A percentile compares a stretch with the other conserved stretches of the same genome.
Evolutionary conservation across 2,329 filamentous ascomycete genomes (phyloP).

Genomic region (Tolypocladium cylindrosporum): DNA sequence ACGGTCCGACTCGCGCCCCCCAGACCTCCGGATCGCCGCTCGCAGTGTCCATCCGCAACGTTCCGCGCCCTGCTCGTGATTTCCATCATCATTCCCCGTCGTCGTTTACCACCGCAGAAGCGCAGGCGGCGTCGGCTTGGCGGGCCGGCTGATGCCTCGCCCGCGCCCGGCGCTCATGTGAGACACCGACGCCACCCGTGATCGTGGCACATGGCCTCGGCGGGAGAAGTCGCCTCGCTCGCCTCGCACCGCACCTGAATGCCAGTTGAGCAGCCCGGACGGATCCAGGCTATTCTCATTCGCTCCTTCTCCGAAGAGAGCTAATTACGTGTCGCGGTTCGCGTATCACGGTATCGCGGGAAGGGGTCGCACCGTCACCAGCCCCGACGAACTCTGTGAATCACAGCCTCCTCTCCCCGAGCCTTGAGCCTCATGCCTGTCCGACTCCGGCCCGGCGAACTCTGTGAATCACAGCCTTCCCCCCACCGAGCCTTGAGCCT

Average conservation of each 20-base stretch:
- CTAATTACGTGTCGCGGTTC: no score
- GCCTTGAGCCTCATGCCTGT: no score
- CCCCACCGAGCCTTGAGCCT: not conserved
- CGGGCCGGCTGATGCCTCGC: not conserved
- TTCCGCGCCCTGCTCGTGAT: not conserved
- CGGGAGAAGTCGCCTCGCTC: not conserved
- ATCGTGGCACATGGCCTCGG: slow-evolving; percentile 7
- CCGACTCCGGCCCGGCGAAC: no score
- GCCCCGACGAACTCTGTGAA: no score
- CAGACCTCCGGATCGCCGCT: not conserved
- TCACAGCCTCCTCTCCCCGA: no score
- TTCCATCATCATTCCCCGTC: not conserved
- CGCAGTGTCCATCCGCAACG: not conserved
- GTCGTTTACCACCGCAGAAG: not conserved
- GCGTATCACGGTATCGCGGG: not conserved
- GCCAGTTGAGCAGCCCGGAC: not conserved
- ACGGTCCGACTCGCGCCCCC: not conserved
- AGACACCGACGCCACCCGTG: slow-evolving; percentile 7
- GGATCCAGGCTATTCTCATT: no score
- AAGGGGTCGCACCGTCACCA: not conserved
- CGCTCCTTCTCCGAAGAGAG: not conserved
- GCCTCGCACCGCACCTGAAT: not conserved
- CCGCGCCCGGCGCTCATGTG: slow-evolving; percentile 1
- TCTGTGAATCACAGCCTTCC: not conserved
- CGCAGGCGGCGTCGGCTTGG: not conserved